Evolutionary conservation across 2,329 filamentous ascomycete genomes (phyloP), one percentile per base, ranked within the genome.

Genomic region (Elsinoe fawcettii): DNA sequence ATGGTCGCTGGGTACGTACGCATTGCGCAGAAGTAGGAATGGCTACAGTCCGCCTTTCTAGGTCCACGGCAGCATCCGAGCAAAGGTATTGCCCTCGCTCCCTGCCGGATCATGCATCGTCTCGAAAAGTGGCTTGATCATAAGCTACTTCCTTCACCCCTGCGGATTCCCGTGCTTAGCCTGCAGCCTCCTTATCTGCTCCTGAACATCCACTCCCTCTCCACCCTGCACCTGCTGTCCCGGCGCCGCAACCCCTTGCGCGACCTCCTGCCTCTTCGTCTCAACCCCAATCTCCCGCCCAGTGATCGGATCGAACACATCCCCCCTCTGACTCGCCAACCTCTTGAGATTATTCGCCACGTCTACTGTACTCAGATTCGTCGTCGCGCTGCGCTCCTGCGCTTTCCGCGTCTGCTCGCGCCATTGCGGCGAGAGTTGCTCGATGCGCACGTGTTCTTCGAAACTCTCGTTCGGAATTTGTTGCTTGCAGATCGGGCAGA

Each of bases 291-390:
- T 72, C 1, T 82, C 77, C 62, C 85, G 78, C 1, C 87, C 87
- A 0, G 85, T 85, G 14, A 82, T 78, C 1, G 80, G 74, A 64
- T 96, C 91, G 64, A 96, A 96, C 16, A 96, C 81, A 66, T 96
- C 92, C 63, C 81, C 86, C 47, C 92, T 83, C 71, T 95, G 88
- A 63, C 88, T 91, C 22, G 91, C 90, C 54, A 97, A 78, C n/a
- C 92, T 86, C 77, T 97, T 97, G 61, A 97, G 80, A 69, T 97
- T 96, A 70, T 90, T 91, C 54, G 90, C 91, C 46, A 95, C 90
- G 64, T 97, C 92, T 32, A 81, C 83, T 2, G 89, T 92, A 1
- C 87, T 88, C 8, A 96, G 74, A 65, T 95, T 96, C 8, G 90
- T 95, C 0, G 88, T 91, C 1, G 88, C 83, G 62, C 87, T 89